Base-by-base conservation (phyloP, 1,139 yeast species). In the Hanseniaspora uvarum region DNA sequence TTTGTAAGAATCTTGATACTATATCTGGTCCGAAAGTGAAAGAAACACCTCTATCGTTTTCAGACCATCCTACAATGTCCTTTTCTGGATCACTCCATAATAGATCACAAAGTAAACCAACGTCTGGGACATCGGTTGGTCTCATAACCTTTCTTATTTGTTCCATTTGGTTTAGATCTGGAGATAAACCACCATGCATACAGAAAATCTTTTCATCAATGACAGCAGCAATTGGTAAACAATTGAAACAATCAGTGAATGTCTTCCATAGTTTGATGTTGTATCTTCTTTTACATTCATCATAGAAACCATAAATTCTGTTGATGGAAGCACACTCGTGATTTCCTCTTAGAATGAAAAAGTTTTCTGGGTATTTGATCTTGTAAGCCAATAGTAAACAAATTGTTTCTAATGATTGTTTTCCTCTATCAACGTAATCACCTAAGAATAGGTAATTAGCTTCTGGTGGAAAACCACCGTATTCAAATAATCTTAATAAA, bases 391-490 rank as follows among this genome's bases (percentile, higher is more conserved):
- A 78, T 64, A 89, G 75, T 60, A 89, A 74, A 70, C 96, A 88
- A 65, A 89, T 89, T 18, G 97, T 89, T 71, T 89, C 97, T 62
- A 89, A 74, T 36, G 95, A 86, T 73, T 89, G 97, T 69, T 88
- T 89, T 64, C 98, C 98, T 76, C 98, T 83, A 74, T 89, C 98
- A 61, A 89, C 98, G 67, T 89, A 89, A 72, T 89, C 98, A 59
- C 98, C 98, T 59, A 92, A 73, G 68, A 92, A 92, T 64, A 89
- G 75, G 71, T 89, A 89, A 72, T 89, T 89, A 31, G 96, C 95
- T 70, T 88, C 96, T n/a, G 97, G 97, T 4, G 97, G 97, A 76
- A 89, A 92, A 5, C 97, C 98, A 62, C 97, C 97, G 67, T 89
- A 88, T 73, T 92, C 97, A 66, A 92, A 89, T 63, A 92, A 79